Evolutionary conservation across 768 basidiomycete species (phyloP).

Genomic region (Rubroboletus satanas): DNA sequence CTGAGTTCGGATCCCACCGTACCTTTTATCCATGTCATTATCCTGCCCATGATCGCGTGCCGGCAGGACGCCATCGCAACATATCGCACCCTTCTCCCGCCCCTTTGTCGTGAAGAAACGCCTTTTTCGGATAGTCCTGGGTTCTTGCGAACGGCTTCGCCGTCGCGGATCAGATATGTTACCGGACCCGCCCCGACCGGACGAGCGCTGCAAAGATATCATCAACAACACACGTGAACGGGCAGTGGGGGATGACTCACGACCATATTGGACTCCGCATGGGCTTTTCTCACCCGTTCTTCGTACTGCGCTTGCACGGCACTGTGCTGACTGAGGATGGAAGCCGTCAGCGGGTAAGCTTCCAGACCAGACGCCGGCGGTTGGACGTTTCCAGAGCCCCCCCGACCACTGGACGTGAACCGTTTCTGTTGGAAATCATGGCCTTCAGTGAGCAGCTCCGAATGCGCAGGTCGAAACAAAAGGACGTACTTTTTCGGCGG

Average conservation of each 20-base stretch:
- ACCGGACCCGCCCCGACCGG: constrained; percentile 26
- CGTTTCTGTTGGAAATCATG: neutral
- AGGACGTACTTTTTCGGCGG: neutral
- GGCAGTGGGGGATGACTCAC: constrained; percentile 10
- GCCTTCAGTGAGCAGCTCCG: neutral
- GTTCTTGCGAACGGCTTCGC: constrained; percentile 7
- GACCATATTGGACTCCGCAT: constrained; percentile 15
- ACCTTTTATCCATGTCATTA: constrained; percentile 5
- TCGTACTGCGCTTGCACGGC: constrained; percentile 16
- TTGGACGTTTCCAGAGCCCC: constrained; percentile 26
- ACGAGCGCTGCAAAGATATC: constrained; percentile 17
- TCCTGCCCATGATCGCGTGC: neutral
- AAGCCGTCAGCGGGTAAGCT: constrained; percentile 22
- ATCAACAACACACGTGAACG: neutral
- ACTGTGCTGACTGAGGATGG: constrained; percentile 20
- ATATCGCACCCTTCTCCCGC: neutral
- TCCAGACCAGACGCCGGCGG: neutral
- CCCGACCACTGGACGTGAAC: constrained; percentile 24
- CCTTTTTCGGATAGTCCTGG: neutral
- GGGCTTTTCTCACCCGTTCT: constrained; percentile 6
- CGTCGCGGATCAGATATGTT: constrained; percentile 19
- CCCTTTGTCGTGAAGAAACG: constrained; percentile 16
- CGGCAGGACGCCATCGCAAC: neutral
- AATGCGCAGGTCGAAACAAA: neutral
- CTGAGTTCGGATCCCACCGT: neutral